Evolutionary conservation across 768 basidiomycete species (phyloP).

Genomic region (Trametes coccinea): DNA sequence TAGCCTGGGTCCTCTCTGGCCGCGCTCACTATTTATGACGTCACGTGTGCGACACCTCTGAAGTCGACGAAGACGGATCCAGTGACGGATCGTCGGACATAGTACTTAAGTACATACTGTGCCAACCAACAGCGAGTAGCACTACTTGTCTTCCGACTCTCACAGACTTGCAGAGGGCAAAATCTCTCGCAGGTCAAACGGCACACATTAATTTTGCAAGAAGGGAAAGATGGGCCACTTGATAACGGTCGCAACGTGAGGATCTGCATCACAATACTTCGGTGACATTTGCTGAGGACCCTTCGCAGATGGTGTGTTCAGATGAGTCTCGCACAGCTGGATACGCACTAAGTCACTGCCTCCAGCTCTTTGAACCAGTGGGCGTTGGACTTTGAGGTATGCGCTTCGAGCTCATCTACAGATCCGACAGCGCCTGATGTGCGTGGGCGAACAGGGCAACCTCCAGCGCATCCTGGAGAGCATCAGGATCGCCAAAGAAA

Average conservation of each 20-base stretch:
- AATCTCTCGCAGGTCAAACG: no score
- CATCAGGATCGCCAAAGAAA: conserved; percentile 83
- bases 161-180: no score
- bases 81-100: no score
- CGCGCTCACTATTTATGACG: background rate
- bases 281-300: background rate
- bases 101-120: no score
- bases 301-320: conserved; percentile 4
- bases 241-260: conserved; percentile 87
- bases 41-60: conserved; percentile 6
- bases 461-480: conserved; percentile 87
- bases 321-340: background rate
- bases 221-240: conserved; percentile 71
- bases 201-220: no score
- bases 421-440: background rate
- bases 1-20: background rate
- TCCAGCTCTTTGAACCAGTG: conserved; percentile 92
- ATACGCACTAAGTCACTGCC: no score
- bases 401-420: background rate
- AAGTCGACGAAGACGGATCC: no score
- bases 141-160: no score
- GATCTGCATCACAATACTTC: background rate
- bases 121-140: no score
- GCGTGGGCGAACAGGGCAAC: conserved; percentile 67
- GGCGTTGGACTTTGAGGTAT: conserved; percentile 92